phyloP scores from a whole-genome alignment of 306 rosid species.

The Rosa lucieae region DNA sequence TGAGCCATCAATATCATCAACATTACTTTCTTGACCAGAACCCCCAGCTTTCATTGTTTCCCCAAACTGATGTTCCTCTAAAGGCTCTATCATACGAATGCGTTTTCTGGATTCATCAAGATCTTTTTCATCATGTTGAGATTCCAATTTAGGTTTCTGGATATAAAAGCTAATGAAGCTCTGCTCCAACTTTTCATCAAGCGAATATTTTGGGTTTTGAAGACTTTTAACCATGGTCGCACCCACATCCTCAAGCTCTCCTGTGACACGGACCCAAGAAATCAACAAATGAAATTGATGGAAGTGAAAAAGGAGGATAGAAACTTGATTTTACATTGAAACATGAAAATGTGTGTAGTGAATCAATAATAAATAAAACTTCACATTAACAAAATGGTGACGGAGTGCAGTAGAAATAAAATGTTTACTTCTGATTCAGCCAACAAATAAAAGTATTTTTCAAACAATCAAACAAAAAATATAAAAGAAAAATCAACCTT shows the following conservation, averaged over 20 bases:
- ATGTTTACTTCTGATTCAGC: not conserved
- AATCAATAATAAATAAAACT: not conserved
- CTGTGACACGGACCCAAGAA: conserved; percentile 41
- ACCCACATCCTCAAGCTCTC: conserved; percentile 70
- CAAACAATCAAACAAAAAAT: not conserved
- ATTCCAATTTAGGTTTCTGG: conserved; percentile 42
- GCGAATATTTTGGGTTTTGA: conserved; percentile 71
- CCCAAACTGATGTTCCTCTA: conserved; percentile 31
- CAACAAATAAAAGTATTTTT: not conserved
- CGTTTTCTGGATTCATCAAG: conserved; percentile 34
- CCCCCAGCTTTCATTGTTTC: conserved; percentile 32
- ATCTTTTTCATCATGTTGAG: conserved; percentile 29
- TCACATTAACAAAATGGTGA: not conserved
- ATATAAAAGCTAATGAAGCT: conserved; percentile 58
- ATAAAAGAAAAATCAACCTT: conserved; percentile 48
- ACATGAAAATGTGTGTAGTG: not conserved
- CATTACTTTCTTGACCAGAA: conserved; percentile 37
- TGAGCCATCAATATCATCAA: conserved; percentile 35
- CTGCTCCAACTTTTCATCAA: conserved; percentile 79
- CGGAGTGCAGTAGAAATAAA: not conserved
- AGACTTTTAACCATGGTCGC: conserved; percentile 78
- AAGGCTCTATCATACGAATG: conserved; percentile 28
- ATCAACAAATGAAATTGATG: conserved; percentile 15
- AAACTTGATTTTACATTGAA: not conserved
- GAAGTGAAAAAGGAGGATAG: conserved; percentile 6